Percentiles rank a stretch among this genome's conserved stretches.
These are phyloP conservation scores for Aspergillus luchuensis DNA, from an alignment of 2,329 filamentous ascomycete genomes.

Conservation along the genomic window DNA sequence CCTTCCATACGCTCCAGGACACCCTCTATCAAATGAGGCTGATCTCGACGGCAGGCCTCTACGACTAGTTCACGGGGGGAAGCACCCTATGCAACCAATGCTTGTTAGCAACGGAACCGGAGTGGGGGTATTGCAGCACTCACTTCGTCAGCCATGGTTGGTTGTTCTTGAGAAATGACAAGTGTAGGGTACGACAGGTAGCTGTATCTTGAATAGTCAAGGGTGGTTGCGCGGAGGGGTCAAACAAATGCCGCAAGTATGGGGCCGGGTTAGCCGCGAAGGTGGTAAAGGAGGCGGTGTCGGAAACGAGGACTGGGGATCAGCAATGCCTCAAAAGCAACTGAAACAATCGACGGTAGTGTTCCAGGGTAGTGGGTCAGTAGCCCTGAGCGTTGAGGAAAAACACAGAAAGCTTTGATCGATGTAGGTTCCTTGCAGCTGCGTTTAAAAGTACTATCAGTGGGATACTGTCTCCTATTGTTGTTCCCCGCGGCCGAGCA, in stretches of 20 bases:
- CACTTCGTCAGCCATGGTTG: slow-evolving; percentile 49
- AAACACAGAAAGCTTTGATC: not conserved
- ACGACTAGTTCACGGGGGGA: slow-evolving; percentile 82
- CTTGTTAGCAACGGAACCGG: not conserved
- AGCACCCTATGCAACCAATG: slow-evolving; percentile 65
- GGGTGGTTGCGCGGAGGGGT: not conserved
- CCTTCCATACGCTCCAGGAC: slow-evolving; percentile 64
- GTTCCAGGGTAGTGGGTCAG: not conserved
- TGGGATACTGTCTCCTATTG: not conserved
- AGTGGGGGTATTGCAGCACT: slow-evolving; percentile 10
- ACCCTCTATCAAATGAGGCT: slow-evolving; percentile 78
- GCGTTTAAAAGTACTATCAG: not conserved
- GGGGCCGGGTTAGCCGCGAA: not conserved
- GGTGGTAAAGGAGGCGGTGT: slow-evolving; percentile 25
- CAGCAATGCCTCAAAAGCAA: not conserved
- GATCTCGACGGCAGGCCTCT: slow-evolving; percentile 91
- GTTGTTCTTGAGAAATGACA: not conserved
- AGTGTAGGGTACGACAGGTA: not conserved
- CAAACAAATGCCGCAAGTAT: slow-evolving; percentile 6
- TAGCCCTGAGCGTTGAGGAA: not conserved
- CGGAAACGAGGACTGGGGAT: slow-evolving; percentile 16
- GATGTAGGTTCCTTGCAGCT: not conserved
- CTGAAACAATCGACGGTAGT: not conserved
- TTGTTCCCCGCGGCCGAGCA: slow-evolving; percentile 16
- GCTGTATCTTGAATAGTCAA: not conserved